Conservation (phyloP, 345 rosid genomes). For the Populus deltoides region DNA sequence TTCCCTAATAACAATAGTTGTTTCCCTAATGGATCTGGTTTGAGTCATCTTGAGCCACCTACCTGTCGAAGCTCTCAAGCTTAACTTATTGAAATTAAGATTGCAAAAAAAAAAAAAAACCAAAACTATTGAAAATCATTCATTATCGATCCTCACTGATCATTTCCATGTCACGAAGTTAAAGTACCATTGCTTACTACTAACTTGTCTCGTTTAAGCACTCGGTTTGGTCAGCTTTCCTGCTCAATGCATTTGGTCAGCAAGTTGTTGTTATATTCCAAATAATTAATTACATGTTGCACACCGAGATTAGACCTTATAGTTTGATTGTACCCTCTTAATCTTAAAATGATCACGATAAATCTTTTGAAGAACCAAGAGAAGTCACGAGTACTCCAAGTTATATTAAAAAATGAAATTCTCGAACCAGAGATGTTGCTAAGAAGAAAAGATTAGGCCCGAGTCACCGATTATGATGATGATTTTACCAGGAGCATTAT, state of each 20-base stretch:
- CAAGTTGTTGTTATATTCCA: too few relatives aligned
- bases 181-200: background rate
- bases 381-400: too few relatives aligned
- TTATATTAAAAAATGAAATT: too few relatives aligned
- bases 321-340: background rate
- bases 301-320: background rate
- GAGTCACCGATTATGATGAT: too few relatives aligned
- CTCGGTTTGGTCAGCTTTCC: too few relatives aligned
- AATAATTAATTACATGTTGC: too few relatives aligned
- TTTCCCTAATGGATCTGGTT: constrained; percentile 4
- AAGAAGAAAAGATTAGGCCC: too few relatives aligned
- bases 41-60: background rate
- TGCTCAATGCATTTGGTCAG: too few relatives aligned
- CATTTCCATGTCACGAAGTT: background rate
- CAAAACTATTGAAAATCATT: background rate
- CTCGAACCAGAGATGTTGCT: too few relatives aligned
- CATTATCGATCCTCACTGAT: background rate
- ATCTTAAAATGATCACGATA: background rate
- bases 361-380: too few relatives aligned
- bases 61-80: constrained; percentile 4
- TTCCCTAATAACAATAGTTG: background rate
- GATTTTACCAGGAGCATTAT: too few relatives aligned
- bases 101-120: too few relatives aligned
- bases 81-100: background rate
- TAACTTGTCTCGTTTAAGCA: background rate